Evolutionary conservation across 345 rosid species (phyloP).

Genomic region (Boechera divaricarpa): DNA sequence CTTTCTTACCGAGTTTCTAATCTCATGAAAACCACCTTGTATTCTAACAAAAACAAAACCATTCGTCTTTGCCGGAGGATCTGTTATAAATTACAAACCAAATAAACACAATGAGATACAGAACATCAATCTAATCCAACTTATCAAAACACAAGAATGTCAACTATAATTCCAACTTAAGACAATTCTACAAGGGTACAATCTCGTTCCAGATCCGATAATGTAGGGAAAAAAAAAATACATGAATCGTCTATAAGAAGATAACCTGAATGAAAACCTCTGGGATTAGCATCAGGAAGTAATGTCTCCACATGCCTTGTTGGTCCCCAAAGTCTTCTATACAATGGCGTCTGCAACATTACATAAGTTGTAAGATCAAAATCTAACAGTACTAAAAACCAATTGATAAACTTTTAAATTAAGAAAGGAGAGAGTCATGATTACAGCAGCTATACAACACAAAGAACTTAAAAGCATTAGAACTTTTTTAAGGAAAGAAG

Average conservation of each 20-base stretch:
- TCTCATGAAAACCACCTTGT: conserved; percentile 99
- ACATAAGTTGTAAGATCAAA: conserved; percentile 29
- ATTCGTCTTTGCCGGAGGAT: conserved; percentile 60
- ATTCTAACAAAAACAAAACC: conserved; percentile 89
- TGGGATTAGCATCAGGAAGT: conserved; percentile 87
- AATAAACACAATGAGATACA: background rate
- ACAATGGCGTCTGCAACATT: conserved; percentile 64
- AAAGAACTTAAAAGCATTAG: conserved; percentile 5
- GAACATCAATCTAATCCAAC: background rate
- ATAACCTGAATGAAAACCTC: conserved; percentile 78
- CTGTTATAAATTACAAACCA: conserved; percentile 48
- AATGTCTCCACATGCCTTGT: conserved; percentile 70
- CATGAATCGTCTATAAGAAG: background rate
- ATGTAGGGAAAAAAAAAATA: conserved; percentile 1
- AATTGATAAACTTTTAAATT: background rate
- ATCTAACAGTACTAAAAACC: background rate
- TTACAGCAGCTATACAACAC: background rate
- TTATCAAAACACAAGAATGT: background rate
- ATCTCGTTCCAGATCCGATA: conserved; percentile 6
- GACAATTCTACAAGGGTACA: background rate
- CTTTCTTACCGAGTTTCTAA: conserved; percentile 84
- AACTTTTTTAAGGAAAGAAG: conserved; percentile 29
- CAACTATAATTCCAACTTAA: conserved; percentile 3
- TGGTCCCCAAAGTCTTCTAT: conserved; percentile 90
- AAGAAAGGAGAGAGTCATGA: conserved; percentile 14